These are phyloP conservation scores for Talaromyces funiculosus DNA, from an alignment of 2,329 filamentous ascomycete genomes.

Conservation along the genomic window DNA sequence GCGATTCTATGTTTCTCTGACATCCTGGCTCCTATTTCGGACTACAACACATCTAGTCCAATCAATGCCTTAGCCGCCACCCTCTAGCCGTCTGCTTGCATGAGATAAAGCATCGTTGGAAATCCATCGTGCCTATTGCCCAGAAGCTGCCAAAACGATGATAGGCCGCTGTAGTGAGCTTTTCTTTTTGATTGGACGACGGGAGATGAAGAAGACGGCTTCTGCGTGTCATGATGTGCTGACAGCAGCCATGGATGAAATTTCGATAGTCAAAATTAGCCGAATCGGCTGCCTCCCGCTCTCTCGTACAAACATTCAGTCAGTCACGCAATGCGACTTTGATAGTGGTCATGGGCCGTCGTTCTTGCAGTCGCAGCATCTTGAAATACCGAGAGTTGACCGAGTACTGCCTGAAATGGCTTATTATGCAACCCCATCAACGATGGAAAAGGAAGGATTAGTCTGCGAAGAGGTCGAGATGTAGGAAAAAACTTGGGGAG, in stretches of 20 bases:
- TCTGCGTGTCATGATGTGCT: neutral
- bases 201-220: neutral
- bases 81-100: constrained; percentile 62
- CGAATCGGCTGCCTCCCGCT: neutral
- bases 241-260: neutral
- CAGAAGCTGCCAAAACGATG: neutral
- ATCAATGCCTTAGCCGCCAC: constrained; percentile 52
- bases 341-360: too few relatives aligned
- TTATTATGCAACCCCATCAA: neutral
- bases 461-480: neutral
- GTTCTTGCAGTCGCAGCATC: too few relatives aligned
- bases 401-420: neutral
- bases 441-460: neutral
- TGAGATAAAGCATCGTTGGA: constrained; percentile 1
- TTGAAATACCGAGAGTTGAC: neutral
- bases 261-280: neutral
- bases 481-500: neutral
- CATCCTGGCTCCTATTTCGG: neutral
- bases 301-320: neutral
- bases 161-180: neutral
- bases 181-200: neutral
- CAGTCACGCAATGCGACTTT: neutral
- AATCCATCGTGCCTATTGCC: neutral
- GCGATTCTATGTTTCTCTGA: neutral
- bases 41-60: neutral